Evolutionary conservation across 2,329 filamentous ascomycete species (phyloP), one percentile per base, ranked within the genome.

Genomic region (Whalleya microplaca): DNA sequence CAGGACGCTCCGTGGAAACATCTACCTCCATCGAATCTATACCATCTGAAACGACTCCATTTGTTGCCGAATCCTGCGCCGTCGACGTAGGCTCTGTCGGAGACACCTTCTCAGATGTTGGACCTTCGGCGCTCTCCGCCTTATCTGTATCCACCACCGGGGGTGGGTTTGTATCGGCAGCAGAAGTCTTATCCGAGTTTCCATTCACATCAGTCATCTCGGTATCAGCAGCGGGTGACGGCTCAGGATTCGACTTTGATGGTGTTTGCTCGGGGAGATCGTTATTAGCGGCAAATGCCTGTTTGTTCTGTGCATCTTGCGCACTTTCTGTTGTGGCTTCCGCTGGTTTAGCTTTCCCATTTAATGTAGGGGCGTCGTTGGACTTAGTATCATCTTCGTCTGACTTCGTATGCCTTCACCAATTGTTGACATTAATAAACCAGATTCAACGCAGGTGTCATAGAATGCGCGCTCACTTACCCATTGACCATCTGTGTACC

Each of bases 401-500:
- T 18, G 59, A 45, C 50, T 61, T 64, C 12, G 42, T 56, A 55
- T 65, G 59, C 20, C 67, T 70, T 41, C 41, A 21, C 21, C 14
- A 48, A 45, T 44, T 29, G 1, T 21, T 44, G 20, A 16, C 14
- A 23, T 56, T 48, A 58, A 53, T 57, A 37, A 44, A 23, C 40
- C 21, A 21, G 14, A 43, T 14, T 32, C 10, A 18, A 19, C 9
- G 3, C 21, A 29, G 3, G 14, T 3, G 6, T 16, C 47, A 40
- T 45, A 42, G 43, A 44, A 56, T 52, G 53, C 51, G 70, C 32
- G 32, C 14, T 12, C 69, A 83, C 84, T 81, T 76, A 87, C 85
- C 83, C 83, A 70, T 86, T 84, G 66, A 82, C 62, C 41, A 69
- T 66, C 23, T 71, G 65, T 23, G 65, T 62, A 42, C 65, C 65